These are phyloP conservation scores for Ichthyophthirius multifiliis DNA, from an alignment of 169 alveolate species.

Conservation along the genomic window DNA sequence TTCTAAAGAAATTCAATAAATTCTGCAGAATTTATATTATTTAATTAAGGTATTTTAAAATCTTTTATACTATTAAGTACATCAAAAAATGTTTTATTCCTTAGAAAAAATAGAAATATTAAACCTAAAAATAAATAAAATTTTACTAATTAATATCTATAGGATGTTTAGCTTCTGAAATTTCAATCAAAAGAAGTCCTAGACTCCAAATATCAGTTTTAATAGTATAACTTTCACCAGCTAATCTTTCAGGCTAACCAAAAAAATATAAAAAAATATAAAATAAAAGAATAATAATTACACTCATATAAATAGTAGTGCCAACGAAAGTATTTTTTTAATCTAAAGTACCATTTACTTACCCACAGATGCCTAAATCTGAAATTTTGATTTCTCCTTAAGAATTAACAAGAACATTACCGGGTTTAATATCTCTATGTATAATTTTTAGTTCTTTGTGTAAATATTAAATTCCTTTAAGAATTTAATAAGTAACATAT, in stretches of 20 bases:
- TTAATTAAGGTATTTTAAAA: not conserved
- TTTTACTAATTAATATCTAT: not conserved
- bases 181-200: slow-evolving; percentile 75
- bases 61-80: not conserved
- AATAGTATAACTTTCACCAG: slow-evolving; percentile 64
- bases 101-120: not conserved
- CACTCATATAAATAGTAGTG: slow-evolving; percentile 73
- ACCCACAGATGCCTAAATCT: slow-evolving; percentile 77
- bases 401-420: slow-evolving; percentile 71
- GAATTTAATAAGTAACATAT: slow-evolving; percentile 55
- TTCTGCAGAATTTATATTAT: not conserved
- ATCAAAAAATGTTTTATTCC: not conserved
- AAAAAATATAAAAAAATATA: not conserved
- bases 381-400: slow-evolving; percentile 76
- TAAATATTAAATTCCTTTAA: slow-evolving; percentile 67
- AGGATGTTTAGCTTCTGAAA: slow-evolving; percentile 73
- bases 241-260: slow-evolving; percentile 79
- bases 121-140: not conserved
- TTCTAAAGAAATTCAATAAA: not conserved
- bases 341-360: slow-evolving; percentile 57
- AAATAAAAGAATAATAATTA: not conserved
- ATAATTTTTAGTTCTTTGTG: slow-evolving; percentile 64
- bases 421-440: slow-evolving; percentile 83
- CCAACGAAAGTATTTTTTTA: slow-evolving; percentile 76
- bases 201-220: slow-evolving; percentile 85